Conservation (phyloP, 2,329 filamentous ascomycete genomes). For the Cryphonectria japonica region DNA sequence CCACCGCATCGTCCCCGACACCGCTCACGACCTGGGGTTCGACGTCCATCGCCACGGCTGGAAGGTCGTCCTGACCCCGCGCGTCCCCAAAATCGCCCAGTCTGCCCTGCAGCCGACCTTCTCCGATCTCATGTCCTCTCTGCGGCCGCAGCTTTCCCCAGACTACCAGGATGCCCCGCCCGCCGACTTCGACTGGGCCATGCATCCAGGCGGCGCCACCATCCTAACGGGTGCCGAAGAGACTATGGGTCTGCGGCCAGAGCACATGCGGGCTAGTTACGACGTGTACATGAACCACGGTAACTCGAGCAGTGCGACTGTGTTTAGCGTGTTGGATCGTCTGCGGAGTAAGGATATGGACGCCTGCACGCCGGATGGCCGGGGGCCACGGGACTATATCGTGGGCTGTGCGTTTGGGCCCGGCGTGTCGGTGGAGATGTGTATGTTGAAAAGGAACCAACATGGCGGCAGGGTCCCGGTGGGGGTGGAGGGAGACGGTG, state of each 20-base stretch:
- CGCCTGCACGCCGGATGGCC: slow-evolving; percentile 53
- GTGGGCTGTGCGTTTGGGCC: slow-evolving; percentile 73
- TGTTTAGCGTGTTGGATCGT: slow-evolving; percentile 68
- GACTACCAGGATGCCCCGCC: slow-evolving; percentile 49
- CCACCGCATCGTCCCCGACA: slow-evolving; percentile 63
- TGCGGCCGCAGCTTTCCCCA: slow-evolving; percentile 33
- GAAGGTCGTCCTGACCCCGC: slow-evolving; percentile 68
- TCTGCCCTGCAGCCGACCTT: slow-evolving; percentile 58
- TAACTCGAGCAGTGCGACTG: slow-evolving; percentile 71
- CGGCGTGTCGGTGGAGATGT: slow-evolving; percentile 70
- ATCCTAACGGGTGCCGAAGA: slow-evolving; percentile 67
- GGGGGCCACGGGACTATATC: slow-evolving; percentile 57
- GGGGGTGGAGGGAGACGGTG: slow-evolving; percentile 33
- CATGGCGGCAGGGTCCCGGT: slow-evolving; percentile 3
- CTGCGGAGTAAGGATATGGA: slow-evolving; percentile 65
- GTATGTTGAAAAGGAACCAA: slow-evolving; percentile 60
- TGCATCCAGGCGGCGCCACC: slow-evolving; percentile 71
- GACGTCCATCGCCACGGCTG: slow-evolving; percentile 67
- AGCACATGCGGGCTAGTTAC: slow-evolving; percentile 72
- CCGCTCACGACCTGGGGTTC: slow-evolving; percentile 66
- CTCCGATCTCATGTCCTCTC: slow-evolving; percentile 53
- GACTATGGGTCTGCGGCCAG: slow-evolving; percentile 58
- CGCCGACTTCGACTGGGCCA: slow-evolving; percentile 71
- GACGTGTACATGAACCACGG: slow-evolving; percentile 70
- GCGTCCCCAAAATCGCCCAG: slow-evolving; percentile 61